phyloP scores from a whole-genome alignment of 352 stramenopile species.

The Phytophthora melonis region DNA sequence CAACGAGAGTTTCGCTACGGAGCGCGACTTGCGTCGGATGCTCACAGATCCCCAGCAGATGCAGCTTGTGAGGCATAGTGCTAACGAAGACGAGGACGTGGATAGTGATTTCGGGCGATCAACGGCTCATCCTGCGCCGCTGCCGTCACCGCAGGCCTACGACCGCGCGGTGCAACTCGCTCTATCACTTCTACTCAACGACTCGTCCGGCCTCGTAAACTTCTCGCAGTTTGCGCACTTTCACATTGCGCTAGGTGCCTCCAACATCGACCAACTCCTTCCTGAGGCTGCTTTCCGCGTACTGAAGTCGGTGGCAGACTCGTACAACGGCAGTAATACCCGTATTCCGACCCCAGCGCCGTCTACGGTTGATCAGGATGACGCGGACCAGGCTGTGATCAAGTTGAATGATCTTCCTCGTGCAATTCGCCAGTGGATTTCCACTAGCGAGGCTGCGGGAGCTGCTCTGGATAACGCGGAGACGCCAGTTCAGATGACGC shows the following conservation, averaged over 20 bases:
- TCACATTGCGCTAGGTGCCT: constrained; percentile 79
- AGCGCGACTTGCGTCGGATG: constrained; percentile 67
- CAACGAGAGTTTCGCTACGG: constrained; percentile 69
- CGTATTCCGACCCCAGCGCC: constrained; percentile 4
- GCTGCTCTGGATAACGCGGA: constrained; percentile 15
- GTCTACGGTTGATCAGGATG: constrained; percentile 18
- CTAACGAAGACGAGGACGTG: constrained; percentile 30
- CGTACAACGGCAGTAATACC: constrained; percentile 24
- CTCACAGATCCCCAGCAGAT: constrained; percentile 51
- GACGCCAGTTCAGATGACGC: constrained; percentile 17
- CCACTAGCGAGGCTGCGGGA: constrained; percentile 20
- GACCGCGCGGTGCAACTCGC: constrained; percentile 70
- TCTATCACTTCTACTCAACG: constrained; percentile 75
- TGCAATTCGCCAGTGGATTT: constrained; percentile 56
- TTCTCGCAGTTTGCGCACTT: constrained; percentile 92
- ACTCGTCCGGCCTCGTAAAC: constrained; percentile 79
- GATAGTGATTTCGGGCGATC: background rate
- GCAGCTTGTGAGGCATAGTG: constrained; percentile 43
- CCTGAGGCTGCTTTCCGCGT: constrained; percentile 83
- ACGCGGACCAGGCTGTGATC: constrained; percentile 50
- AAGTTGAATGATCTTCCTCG: constrained; percentile 57
- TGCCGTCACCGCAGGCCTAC: constrained; percentile 45
- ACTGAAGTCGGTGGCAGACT: constrained; percentile 56
- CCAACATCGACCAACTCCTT: constrained; percentile 77
- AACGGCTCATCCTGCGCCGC: constrained; percentile 6